Evolutionary conservation across 2,329 filamentous ascomycete genomes (phyloP).

Genomic region (Epichloe elymi): DNA sequence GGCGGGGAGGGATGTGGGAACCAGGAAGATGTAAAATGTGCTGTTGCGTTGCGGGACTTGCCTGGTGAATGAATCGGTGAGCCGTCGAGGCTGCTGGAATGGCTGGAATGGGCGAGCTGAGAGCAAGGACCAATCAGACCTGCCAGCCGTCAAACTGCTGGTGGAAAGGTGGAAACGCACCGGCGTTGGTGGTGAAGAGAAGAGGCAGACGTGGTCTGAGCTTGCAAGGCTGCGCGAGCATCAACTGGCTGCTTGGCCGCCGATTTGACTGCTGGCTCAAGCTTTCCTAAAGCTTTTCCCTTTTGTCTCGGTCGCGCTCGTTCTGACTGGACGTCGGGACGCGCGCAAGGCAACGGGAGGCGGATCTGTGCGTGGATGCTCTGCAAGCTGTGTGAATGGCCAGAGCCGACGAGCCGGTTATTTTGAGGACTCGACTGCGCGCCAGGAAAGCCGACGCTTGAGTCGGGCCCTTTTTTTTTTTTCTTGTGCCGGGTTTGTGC

Average conservation of each 20-base stretch:
- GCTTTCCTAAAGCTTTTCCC: not conserved
- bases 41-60: not conserved
- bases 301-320: not conserved
- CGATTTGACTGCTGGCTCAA: constrained; percentile 3
- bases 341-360: constrained; percentile 3
- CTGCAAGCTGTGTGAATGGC: constrained; percentile 12
- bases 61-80: not conserved
- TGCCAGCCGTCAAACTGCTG: not conserved
- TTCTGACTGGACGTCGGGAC: constrained; percentile 7
- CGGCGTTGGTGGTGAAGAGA: not conserved
- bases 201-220: not conserved
- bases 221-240: not conserved
- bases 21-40: not conserved
- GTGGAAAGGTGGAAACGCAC: not conserved
- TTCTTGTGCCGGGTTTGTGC: constrained; percentile 6
- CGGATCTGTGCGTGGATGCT: constrained; percentile 10
- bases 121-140: not conserved
- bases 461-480: constrained; percentile 7
- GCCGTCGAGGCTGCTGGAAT: not conserved
- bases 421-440: constrained; percentile 10
- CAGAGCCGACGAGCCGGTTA: constrained; percentile 7
- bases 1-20: not conserved
- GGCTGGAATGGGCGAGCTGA: not conserved
- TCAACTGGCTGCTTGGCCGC: constrained; percentile 3
- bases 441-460: constrained; percentile 3